A percentile compares a stretch with the other conserved stretches of the same genome.
Conservation (phyloP, 306 rosid genomes). For the Vigna reflexopilosa region DNA sequence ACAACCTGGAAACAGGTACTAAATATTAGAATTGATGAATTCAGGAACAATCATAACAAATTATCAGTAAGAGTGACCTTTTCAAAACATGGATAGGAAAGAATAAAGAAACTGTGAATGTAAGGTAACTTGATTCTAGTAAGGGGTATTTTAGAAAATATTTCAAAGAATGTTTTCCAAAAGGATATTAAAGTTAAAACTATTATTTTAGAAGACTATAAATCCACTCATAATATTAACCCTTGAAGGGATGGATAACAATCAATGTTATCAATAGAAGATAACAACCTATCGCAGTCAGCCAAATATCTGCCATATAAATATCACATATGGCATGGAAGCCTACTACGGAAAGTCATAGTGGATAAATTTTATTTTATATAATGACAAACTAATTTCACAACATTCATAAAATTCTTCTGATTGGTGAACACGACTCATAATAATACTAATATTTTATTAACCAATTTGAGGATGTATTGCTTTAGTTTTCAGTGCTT, state of each 20-base stretch:
- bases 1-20: slow-evolving; percentile 50
- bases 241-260: neutral
- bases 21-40: slow-evolving; percentile 37
- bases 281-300: too few relatives aligned
- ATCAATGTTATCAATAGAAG: too few relatives aligned
- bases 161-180: neutral
- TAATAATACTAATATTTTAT: too few relatives aligned
- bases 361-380: too few relatives aligned
- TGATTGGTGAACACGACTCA: too few relatives aligned
- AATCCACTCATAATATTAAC: slow-evolving; percentile 5
- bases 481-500: too few relatives aligned
- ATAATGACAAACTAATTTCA: too few relatives aligned
- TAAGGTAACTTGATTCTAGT: neutral
- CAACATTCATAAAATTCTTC: too few relatives aligned
- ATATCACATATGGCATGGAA: too few relatives aligned
- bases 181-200: slow-evolving; percentile 25
- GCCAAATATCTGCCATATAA: too few relatives aligned
- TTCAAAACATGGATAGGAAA: slow-evolving; percentile 4
- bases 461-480: too few relatives aligned
- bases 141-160: neutral
- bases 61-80: slow-evolving; percentile 7
- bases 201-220: neutral
- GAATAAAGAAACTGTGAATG: slow-evolving; percentile 20
- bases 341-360: too few relatives aligned
- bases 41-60: slow-evolving; percentile 27